Evolutionary conservation across 2,329 filamentous ascomycete genomes (phyloP), one percentile per base, ranked within the genome.

Genomic region (Talaromyces sp.): DNA sequence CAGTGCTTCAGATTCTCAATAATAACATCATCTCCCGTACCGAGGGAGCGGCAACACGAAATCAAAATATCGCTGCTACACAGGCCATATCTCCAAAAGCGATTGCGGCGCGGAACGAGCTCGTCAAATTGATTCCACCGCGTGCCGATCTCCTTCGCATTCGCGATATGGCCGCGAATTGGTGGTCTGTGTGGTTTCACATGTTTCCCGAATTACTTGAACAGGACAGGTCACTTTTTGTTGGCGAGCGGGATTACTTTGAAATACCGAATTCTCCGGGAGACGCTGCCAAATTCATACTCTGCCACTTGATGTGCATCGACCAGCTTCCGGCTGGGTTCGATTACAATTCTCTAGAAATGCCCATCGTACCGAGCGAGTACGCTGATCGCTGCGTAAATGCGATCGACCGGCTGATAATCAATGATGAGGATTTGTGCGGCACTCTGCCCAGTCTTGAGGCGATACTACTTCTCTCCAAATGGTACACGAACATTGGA

Each of bases 401-500:
- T 27, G 74, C 78, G 19, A 80, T 84, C 16, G 79, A 84, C 58
- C 76, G 74, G 16, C 77, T 83, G 67, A 79, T 87, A 16, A 71
- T 82, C 13, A 76, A 78, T 13, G 81, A 84, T 62, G 83, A 85
- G 62, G 80, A 84, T 57, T 81, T 81, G 64, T 79, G 80, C 14
- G 80, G 81, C 10, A 84, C 80, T 1, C 68, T 86, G 0, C 81
- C 86, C 59, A 82, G 82, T 3, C 78, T 87, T 64, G 84, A 87
- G 70, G 83, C 81, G 59, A 76, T 84, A 49, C 74, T 82, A 58
- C 71, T 87, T 13, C 77, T 82, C 47, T 77, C 80, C 13, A 86
- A 86, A 69, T 80, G 83, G 67, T 83, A 84, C 67, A 75, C 85
- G 60, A 83, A 86, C 64, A 81, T 85, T 66, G 86, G 85, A 2